Percentiles rank a stretch among this genome's conserved stretches.
These are phyloP conservation scores for Epithele typhae DNA, from an alignment of 768 basidiomycete species.

Conservation along the genomic window DNA sequence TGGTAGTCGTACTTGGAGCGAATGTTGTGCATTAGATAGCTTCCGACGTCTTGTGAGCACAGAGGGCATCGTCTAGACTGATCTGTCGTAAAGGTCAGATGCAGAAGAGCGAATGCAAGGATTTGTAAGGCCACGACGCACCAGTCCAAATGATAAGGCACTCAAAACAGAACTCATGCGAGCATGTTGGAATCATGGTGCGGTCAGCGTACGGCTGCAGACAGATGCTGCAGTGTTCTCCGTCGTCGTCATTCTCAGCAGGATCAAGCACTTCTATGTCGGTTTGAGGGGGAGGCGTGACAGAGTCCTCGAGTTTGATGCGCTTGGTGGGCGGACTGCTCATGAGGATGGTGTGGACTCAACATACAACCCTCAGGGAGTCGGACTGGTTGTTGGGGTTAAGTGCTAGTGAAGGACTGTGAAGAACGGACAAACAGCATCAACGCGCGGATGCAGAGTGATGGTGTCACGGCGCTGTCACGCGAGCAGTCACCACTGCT, in stretches of 20 bases:
- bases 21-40: conserved; percentile 76
- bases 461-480: too few species aligned
- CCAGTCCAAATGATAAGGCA: conserved; percentile 86
- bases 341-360: too few species aligned
- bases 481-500: too few species aligned
- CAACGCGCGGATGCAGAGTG: too few species aligned
- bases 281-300: background rate
- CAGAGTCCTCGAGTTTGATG: background rate
- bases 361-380: too few species aligned
- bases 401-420: too few species aligned
- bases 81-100: conserved; percentile 32
- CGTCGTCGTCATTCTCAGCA: too few species aligned
- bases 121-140: too few species aligned
- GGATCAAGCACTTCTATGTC: conserved; percentile 26
- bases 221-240: conserved; percentile 81
- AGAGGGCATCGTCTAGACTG: conserved; percentile 79
- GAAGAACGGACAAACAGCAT: too few species aligned
- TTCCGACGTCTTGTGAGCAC: conserved; percentile 62
- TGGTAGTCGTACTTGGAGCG: conserved; percentile 77
- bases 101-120: background rate
- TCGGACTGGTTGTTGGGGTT: too few species aligned
- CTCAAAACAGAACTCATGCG: conserved; percentile 93
- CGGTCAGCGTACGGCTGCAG: conserved; percentile 72
- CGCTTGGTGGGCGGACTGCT: background rate
- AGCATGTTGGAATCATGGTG: conserved; percentile 79